These are phyloP conservation scores for Boletales sp. DNA, from an alignment of 768 basidiomycete genomes.

Conservation along the genomic window DNA sequence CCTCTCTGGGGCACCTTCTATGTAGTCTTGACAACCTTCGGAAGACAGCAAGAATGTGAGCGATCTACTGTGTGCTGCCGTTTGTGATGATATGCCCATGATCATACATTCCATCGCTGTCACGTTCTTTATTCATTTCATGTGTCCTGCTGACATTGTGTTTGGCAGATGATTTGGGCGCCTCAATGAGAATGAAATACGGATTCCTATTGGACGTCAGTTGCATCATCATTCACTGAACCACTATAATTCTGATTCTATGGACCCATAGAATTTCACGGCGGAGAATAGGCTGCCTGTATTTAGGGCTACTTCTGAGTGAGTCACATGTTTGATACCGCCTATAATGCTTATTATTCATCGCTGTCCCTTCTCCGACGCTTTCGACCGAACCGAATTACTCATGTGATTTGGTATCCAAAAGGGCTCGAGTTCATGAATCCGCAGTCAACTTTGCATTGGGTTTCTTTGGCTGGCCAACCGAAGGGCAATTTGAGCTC, in stretches of 20 bases:
- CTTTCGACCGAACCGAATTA: no score
- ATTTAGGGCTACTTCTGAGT: slow-evolving; percentile 78
- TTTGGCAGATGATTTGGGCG: slow-evolving; percentile 54
- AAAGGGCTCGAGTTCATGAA: slow-evolving; percentile 67
- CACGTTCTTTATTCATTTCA: no score
- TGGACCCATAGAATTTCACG: slow-evolving; percentile 51
- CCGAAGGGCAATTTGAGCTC: slow-evolving; percentile 70
- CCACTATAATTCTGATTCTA: slow-evolving; percentile 19
- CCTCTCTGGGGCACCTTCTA: neutral
- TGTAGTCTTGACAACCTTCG: slow-evolving; percentile 86
- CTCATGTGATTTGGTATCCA: neutral
- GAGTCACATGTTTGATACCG: slow-evolving; percentile 14
- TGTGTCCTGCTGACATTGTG: neutral
- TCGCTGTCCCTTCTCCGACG: no score
- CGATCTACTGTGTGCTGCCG: neutral
- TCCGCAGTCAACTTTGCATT: slow-evolving; percentile 66
- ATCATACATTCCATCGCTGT: no score
- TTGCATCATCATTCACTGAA: neutral
- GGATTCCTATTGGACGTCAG: slow-evolving; percentile 65
- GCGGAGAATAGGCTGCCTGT: slow-evolving; percentile 62
- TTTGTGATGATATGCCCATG: neutral
- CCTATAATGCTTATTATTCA: no score
- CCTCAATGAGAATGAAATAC: slow-evolving; percentile 73
- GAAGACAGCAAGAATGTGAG: slow-evolving; percentile 80
- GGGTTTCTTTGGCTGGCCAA: slow-evolving; percentile 76